phyloP scores from a whole-genome alignment of 495 filamentous ascomycete genomes.

The Talaromyces proteolyticus region DNA sequence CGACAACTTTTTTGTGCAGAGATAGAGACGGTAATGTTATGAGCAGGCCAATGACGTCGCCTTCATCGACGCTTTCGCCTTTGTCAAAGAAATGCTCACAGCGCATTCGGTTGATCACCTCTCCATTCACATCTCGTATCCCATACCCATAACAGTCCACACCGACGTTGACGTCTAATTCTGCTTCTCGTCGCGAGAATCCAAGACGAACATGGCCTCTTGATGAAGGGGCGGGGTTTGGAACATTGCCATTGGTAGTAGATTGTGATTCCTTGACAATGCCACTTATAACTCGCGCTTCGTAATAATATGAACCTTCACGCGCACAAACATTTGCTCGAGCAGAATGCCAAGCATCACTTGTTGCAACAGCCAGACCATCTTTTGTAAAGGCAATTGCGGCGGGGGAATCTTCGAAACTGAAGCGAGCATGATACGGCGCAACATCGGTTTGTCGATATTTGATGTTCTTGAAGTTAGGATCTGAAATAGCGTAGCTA shows the following conservation, averaged over 20 bases:
- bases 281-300: slow-evolving; percentile 79
- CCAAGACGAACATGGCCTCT: slow-evolving; percentile 83
- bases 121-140: slow-evolving; percentile 78
- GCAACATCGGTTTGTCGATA: slow-evolving; percentile 83
- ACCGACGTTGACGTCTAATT: slow-evolving; percentile 86
- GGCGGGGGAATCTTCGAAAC: slow-evolving; percentile 84
- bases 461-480: slow-evolving; percentile 75
- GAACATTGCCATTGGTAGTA: slow-evolving; percentile 13
- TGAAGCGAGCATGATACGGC: slow-evolving; percentile 76
- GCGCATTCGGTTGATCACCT: slow-evolving; percentile 90
- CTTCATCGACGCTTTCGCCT: slow-evolving; percentile 65
- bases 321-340: slow-evolving; percentile 84
- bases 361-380: slow-evolving; percentile 36
- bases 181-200: slow-evolving; percentile 84
- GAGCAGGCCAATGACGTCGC: slow-evolving; percentile 92
- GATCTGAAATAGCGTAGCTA: slow-evolving; percentile 84
- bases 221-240: slow-evolving; percentile 26
- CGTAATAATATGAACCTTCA: slow-evolving; percentile 92
- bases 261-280: slow-evolving; percentile 31
- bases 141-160: slow-evolving; percentile 97
- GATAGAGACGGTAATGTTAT: slow-evolving; percentile 82
- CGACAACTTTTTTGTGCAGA: slow-evolving; percentile 81
- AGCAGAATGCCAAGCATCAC: slow-evolving; percentile 40
- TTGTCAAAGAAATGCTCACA: slow-evolving; percentile 80
- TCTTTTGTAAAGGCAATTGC: slow-evolving; percentile 44